Conservation (phyloP, 75 land plant species). For the Cunninghamia lanceolata region DNA sequence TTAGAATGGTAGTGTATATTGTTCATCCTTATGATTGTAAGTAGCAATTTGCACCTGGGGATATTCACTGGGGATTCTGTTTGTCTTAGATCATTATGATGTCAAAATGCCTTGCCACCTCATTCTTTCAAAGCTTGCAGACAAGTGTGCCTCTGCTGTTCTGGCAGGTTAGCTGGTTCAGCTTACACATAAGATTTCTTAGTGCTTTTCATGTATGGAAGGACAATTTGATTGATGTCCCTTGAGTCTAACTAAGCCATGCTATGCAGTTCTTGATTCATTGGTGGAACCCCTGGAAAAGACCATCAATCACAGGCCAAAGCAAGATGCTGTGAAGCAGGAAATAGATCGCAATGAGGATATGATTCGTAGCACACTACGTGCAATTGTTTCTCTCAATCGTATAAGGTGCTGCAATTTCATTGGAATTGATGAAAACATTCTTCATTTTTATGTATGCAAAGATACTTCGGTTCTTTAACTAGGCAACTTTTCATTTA, state of each 20-base stretch:
- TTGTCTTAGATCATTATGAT: conserved; percentile 91
- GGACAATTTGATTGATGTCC: neutral
- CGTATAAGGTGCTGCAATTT: conserved; percentile 66
- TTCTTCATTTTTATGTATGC: neutral
- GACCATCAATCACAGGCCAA: conserved; percentile 86
- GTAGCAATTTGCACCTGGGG: neutral
- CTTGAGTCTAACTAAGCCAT: neutral
- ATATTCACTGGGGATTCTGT: conserved; percentile 1
- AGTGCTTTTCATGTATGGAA: neutral
- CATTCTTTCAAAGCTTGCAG: conserved; percentile 90
- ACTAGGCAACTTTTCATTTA: neutral
- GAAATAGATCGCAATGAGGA: conserved; percentile 99
- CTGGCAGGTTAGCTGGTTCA: conserved; percentile 65
- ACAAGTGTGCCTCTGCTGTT: conserved; percentile 92
- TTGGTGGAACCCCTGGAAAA: conserved; percentile 93
- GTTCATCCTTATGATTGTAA: neutral
- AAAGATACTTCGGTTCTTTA: neutral
- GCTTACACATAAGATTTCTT: neutral
- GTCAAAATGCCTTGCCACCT: conserved; percentile 99
- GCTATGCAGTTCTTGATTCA: conserved; percentile 74
- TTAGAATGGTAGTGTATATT: neutral
- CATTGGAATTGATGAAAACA: neutral
- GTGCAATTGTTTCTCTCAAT: conserved; percentile 88
- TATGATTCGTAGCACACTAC: conserved; percentile 96
- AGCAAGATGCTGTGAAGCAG: conserved; percentile 98